A percentile compares a stretch with the other conserved stretches of the same genome.
Conservation (phyloP, 2,329 filamentous ascomycete genomes). For the Exophiala sp. region DNA sequence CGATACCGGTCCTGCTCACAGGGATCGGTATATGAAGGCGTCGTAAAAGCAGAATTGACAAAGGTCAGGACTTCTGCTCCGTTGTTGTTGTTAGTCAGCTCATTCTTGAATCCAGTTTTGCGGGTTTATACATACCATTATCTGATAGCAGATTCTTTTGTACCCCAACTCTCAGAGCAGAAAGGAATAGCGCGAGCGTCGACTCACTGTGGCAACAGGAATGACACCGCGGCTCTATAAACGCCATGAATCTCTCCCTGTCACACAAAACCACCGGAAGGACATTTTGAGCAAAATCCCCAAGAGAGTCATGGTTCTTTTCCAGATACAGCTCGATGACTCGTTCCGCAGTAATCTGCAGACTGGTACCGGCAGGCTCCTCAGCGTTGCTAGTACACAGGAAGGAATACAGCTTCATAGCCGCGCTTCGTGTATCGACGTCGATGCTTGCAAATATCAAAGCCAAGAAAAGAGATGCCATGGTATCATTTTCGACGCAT, state of each 20-base stretch:
- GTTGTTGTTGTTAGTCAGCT: background rate
- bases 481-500: conserved; percentile 4
- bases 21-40: background rate
- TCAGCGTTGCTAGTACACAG: conserved; percentile 14
- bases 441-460: conserved; percentile 24
- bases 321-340: conserved; percentile 21
- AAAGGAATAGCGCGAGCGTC: conserved; percentile 19
- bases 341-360: conserved; percentile 6
- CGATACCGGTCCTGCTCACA: conserved; percentile 1
- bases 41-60: conserved; percentile 6
- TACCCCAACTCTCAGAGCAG: conserved; percentile 22
- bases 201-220: conserved; percentile 6
- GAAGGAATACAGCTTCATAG: conserved; percentile 25
- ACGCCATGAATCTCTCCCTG: conserved; percentile 17
- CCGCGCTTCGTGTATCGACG: conserved; percentile 25
- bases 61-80: conserved; percentile 8
- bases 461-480: conserved; percentile 18
- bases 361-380: background rate
- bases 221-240: conserved; percentile 8
- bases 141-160: conserved; percentile 15
- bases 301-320: conserved; percentile 16
- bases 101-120: background rate
- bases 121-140: conserved; percentile 5
- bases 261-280: conserved; percentile 23
- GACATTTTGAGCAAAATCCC: conserved; percentile 26